These are phyloP conservation scores for Arthromyces matolae DNA, from an alignment of 768 basidiomycete species.

Conservation along the genomic window DNA sequence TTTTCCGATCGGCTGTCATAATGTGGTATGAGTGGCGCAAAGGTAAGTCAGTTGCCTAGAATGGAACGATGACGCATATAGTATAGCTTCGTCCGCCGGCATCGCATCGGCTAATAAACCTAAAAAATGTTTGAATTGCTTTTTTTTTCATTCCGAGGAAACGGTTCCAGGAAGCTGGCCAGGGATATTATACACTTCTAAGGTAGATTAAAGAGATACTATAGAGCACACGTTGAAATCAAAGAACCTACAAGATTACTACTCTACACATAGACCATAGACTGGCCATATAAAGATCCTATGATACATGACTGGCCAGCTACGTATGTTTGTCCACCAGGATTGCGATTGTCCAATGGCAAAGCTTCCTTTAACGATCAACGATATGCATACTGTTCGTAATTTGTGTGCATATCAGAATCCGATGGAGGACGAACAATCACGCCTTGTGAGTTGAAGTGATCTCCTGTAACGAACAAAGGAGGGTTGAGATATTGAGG, in stretches of 20 bases:
- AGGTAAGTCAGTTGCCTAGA: slow-evolving; percentile 5
- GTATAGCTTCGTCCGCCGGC: slow-evolving; percentile 9
- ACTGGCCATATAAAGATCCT: too few species aligned
- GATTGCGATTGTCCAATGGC: slow-evolving; percentile 1
- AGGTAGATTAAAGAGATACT: slow-evolving; percentile 5
- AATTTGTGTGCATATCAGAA: slow-evolving; percentile 7
- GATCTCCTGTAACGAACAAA: slow-evolving; percentile 3
- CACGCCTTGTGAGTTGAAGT: slow-evolving; percentile 4
- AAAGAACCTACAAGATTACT: slow-evolving; percentile 2
- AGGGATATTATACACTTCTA: slow-evolving; percentile 1
- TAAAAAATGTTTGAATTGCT: slow-evolving; percentile 3
- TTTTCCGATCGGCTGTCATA: slow-evolving; percentile 1
- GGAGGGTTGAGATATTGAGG: slow-evolving; percentile 9
- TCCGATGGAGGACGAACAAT: slow-evolving; percentile 8
- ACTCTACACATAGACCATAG: not conserved
- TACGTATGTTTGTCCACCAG: slow-evolving; percentile 2
- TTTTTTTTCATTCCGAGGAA: too few species aligned
- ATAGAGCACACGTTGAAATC: slow-evolving; percentile 1
- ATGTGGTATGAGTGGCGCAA: slow-evolving; percentile 9
- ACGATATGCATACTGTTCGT: slow-evolving; percentile 8
- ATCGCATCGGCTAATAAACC: slow-evolving; percentile 1
- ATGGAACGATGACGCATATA: slow-evolving; percentile 1
- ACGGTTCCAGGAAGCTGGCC: too few species aligned
- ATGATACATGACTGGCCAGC: too few species aligned
- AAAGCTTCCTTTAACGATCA: not conserved